These are phyloP conservation scores for Delphinella strobiligena DNA, from an alignment of 2,329 filamentous ascomycete species.

Conservation along the genomic window DNA sequence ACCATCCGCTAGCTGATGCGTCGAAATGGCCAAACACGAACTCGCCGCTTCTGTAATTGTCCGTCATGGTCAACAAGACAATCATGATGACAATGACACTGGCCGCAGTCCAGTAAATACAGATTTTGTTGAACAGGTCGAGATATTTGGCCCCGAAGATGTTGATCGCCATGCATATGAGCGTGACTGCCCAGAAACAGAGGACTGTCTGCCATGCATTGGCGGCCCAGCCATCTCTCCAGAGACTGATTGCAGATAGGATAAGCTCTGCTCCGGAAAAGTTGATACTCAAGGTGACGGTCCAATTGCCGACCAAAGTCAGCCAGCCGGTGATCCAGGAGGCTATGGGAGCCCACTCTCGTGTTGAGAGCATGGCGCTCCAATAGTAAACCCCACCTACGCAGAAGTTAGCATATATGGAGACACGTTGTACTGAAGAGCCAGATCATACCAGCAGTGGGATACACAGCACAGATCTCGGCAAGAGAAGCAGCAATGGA, in stretches of 20 bases:
- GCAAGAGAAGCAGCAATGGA: slow-evolving; percentile 54
- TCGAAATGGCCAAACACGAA: slow-evolving; percentile 62
- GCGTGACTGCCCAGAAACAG: slow-evolving; percentile 60
- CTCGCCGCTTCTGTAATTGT: slow-evolving; percentile 43
- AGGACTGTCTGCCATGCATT: slow-evolving; percentile 59
- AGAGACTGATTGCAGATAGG: slow-evolving; percentile 55
- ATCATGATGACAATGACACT: slow-evolving; percentile 59
- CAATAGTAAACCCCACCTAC: slow-evolving; percentile 57
- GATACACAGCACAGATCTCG: slow-evolving; percentile 58
- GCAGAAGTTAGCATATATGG: background rate
- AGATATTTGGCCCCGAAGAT: slow-evolving; percentile 51
- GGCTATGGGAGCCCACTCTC: slow-evolving; percentile 53
- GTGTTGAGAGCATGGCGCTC: slow-evolving; percentile 54
- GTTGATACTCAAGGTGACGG: slow-evolving; percentile 51
- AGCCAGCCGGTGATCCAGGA: slow-evolving; percentile 62
- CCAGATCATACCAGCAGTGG: slow-evolving; percentile 42
- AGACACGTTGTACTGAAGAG: no score
- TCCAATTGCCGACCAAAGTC: slow-evolving; percentile 64
- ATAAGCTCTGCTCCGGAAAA: slow-evolving; percentile 62
- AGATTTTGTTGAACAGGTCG: slow-evolving; percentile 59
- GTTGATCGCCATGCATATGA: slow-evolving; percentile 52
- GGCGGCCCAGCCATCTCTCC: slow-evolving; percentile 55
- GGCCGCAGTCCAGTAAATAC: slow-evolving; percentile 58
- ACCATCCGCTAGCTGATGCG: slow-evolving; percentile 51
- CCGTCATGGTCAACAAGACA: slow-evolving; percentile 49